Percentiles rank a stretch among this genome's conserved stretches.
Conservation (phyloP, 495 filamentous ascomycete species). For the Talaromyces thailandensis region DNA sequence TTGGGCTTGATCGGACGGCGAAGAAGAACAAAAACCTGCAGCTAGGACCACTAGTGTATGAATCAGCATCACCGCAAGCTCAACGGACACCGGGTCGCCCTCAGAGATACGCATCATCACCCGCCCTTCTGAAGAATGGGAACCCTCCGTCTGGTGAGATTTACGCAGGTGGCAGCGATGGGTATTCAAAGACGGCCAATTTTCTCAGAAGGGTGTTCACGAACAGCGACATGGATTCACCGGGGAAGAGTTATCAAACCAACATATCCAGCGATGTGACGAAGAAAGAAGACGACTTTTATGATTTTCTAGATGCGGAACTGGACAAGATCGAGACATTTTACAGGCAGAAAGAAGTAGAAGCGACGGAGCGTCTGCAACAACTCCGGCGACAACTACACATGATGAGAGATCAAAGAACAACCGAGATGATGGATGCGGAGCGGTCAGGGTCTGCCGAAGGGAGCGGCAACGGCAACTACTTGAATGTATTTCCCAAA, state of each 20-base stretch:
- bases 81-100: neutral
- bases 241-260: slow-evolving; percentile 23
- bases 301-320: slow-evolving; percentile 66
- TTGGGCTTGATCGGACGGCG: slow-evolving; percentile 31
- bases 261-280: slow-evolving; percentile 44
- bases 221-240: slow-evolving; percentile 15
- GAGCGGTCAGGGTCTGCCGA: slow-evolving; percentile 17
- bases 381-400: slow-evolving; percentile 73
- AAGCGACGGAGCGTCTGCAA: slow-evolving; percentile 61
- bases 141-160: neutral
- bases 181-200: slow-evolving; percentile 15
- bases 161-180: neutral
- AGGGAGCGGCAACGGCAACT: neutral
- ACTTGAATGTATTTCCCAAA: neutral
- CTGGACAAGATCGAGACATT: slow-evolving; percentile 81
- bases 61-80: neutral
- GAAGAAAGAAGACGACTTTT: slow-evolving; percentile 65
- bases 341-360: slow-evolving; percentile 73
- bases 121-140: neutral
- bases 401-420: slow-evolving; percentile 73
- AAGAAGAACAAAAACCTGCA: slow-evolving; percentile 15
- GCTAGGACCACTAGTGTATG: neutral
- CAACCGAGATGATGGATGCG: slow-evolving; percentile 51
- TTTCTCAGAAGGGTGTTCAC: slow-evolving; percentile 32
- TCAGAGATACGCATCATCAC: neutral